phyloP scores from a whole-genome alignment of 306 rosid genomes.

The Inga leiocalycina region DNA sequence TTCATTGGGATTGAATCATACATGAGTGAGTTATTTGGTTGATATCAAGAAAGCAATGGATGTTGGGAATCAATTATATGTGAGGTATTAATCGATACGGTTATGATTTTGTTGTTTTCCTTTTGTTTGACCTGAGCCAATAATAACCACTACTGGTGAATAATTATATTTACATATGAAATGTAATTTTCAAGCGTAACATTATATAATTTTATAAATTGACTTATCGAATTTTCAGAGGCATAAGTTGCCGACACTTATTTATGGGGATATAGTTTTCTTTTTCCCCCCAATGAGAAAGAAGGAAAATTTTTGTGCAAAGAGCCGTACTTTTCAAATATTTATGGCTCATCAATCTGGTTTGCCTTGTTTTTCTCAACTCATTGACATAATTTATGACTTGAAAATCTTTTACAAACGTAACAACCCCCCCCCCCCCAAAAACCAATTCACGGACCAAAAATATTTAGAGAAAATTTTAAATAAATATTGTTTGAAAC shows the following conservation, averaged over 20 bases:
- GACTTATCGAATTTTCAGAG: background rate
- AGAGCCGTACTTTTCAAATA: slow-evolving; percentile 34
- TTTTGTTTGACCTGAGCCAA: background rate
- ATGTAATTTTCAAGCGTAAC: background rate
- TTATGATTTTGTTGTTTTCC: background rate
- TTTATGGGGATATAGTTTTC: background rate
- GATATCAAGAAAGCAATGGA: background rate
- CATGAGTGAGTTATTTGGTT: background rate
- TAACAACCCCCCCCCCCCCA: too few relatives aligned
- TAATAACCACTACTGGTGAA: background rate
- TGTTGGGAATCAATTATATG: background rate
- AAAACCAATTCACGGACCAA: too few relatives aligned
- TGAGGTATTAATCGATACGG: background rate
- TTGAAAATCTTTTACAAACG: background rate
- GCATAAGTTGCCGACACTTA: slow-evolving; percentile 9
- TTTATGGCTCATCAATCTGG: slow-evolving; percentile 35
- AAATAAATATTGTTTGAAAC: too few relatives aligned
- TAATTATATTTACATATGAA: background rate
- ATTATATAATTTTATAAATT: background rate
- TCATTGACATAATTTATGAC: background rate
- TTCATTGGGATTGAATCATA: background rate
- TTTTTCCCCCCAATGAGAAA: background rate
- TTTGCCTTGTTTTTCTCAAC: slow-evolving; percentile 33
- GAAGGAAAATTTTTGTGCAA: background rate
- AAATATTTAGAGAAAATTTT: too few relatives aligned